Percentiles rank a stretch among this genome's conserved stretches.
phyloP scores from a whole-genome alignment of 768 basidiomycete species.

The Rickenella mellea region DNA sequence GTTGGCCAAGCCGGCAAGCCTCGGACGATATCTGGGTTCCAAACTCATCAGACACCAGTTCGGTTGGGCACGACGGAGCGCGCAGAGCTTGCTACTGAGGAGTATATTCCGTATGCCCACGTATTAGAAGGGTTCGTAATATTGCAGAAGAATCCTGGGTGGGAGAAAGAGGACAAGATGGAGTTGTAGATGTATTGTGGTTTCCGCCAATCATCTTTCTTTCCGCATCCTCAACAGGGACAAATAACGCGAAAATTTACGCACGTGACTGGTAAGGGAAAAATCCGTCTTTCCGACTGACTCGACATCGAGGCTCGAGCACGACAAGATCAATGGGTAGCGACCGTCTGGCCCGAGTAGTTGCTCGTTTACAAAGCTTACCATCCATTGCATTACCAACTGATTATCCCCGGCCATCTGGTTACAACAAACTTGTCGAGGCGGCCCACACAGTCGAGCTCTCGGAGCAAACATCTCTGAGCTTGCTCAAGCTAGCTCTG shows the following conservation, averaged over 20 bases:
- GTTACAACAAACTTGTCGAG: slow-evolving; percentile 71
- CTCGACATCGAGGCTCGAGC: no score
- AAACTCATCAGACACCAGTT: slow-evolving; percentile 95
- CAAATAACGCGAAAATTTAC: no score
- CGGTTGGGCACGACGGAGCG: slow-evolving; percentile 90
- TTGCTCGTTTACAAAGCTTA: slow-evolving; percentile 63
- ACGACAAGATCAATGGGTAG: no score
- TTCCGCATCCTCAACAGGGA: no score
- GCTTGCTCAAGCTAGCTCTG: slow-evolving; percentile 74
- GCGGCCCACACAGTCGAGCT: slow-evolving; percentile 67
- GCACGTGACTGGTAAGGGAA: no score
- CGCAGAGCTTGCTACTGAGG: slow-evolving; percentile 94
- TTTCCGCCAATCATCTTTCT: no score
- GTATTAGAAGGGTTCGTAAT: slow-evolving; percentile 92
- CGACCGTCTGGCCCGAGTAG: slow-evolving; percentile 38
- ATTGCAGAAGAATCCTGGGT: slow-evolving; percentile 85
- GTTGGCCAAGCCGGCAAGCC: slow-evolving; percentile 98
- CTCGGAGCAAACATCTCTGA: slow-evolving; percentile 63
- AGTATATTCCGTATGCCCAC: slow-evolving; percentile 83
- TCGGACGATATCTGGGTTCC: slow-evolving; percentile 94
- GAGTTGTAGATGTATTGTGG: slow-evolving; percentile 63
- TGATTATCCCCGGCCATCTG: slow-evolving; percentile 84
- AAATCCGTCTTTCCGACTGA: no score
- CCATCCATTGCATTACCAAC: slow-evolving; percentile 91
- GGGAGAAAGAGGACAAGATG: slow-evolving; percentile 81